These are phyloP conservation scores for Physcomitrellopsis africana DNA, from an alignment of 225 moss, liverwort and hornwort genomes.

Conservation along the genomic window DNA sequence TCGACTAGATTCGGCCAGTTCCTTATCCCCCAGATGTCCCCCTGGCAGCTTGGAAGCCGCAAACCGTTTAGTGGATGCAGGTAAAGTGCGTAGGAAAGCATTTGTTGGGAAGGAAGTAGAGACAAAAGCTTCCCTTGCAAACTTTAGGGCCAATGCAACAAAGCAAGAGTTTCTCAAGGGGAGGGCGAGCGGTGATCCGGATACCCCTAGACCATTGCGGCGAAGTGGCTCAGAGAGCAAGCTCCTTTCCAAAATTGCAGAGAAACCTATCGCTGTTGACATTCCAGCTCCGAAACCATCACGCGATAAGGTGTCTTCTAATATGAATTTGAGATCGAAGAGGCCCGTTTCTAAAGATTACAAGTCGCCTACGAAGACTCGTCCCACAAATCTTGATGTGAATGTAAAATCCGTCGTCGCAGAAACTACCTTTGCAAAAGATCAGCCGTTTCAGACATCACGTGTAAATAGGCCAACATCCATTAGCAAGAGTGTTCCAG, in stretches of 20 bases:
- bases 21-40: constrained; percentile 35
- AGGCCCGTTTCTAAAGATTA: constrained; percentile 34
- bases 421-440: constrained; percentile 28
- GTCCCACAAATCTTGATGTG: constrained; percentile 20
- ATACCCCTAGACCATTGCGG: constrained; percentile 48
- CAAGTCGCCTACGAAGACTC: constrained; percentile 47
- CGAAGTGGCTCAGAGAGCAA: constrained; percentile 59
- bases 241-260: constrained; percentile 51
- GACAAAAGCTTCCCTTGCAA: constrained; percentile 44
- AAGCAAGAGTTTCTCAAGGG: constrained; percentile 68
- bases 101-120: constrained; percentile 52
- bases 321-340: constrained; percentile 36
- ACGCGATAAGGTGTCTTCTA: constrained; percentile 28
- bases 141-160: constrained; percentile 47
- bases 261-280: constrained; percentile 36
- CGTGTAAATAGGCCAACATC: constrained; percentile 28
- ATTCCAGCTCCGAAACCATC: constrained; percentile 22
- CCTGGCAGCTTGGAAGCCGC: constrained; percentile 23
- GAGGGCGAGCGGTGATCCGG: constrained; percentile 66
- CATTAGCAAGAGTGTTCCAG: background rate
- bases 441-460: constrained; percentile 5
- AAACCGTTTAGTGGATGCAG: constrained; percentile 30
- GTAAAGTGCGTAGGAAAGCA: constrained; percentile 42
- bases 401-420: constrained; percentile 26
- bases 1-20: constrained; percentile 31